phyloP scores from a whole-genome alignment of 225 moss, liverwort and hornwort genomes.

The Climacium dendroides region DNA sequence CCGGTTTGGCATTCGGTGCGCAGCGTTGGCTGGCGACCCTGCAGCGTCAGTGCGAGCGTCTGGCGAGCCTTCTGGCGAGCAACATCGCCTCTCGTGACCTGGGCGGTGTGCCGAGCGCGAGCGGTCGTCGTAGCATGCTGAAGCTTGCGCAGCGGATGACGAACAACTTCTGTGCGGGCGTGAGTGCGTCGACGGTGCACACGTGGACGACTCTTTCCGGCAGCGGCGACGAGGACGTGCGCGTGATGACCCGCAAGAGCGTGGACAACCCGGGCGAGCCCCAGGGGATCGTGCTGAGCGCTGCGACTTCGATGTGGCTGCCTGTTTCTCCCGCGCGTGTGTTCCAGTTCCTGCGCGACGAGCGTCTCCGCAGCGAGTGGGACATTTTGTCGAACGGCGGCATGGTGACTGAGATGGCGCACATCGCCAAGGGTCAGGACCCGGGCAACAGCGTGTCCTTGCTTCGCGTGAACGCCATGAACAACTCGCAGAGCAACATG shows the following conservation, averaged over 20 bases:
- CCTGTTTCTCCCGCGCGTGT: conserved; percentile 44
- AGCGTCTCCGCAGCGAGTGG: conserved; percentile 50
- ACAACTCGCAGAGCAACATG: conserved; percentile 52
- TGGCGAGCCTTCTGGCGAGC: conserved; percentile 77
- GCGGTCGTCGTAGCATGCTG: conserved; percentile 65
- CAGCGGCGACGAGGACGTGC: conserved; percentile 84
- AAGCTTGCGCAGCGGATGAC: conserved; percentile 93
- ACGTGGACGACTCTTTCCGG: conserved; percentile 78
- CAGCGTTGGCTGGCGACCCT: conserved; percentile 78
- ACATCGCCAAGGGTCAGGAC: conserved; percentile 50
- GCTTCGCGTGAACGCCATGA: conserved; percentile 46
- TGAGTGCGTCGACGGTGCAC: conserved; percentile 80
- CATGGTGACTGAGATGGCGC: conserved; percentile 49
- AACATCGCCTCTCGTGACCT: conserved; percentile 63
- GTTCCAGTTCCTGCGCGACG: conserved; percentile 38
- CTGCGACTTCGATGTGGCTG: conserved; percentile 90
- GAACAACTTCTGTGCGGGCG: conserved; percentile 93
- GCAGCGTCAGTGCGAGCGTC: conserved; percentile 76
- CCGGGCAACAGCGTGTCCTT: conserved; percentile 45
- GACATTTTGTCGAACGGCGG: conserved; percentile 50
- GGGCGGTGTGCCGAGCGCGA: conserved; percentile 71
- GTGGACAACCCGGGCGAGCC: conserved; percentile 97
- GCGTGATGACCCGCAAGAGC: conserved; percentile 96
- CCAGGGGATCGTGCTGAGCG: conserved; percentile 82
- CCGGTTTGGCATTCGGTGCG: conserved; percentile 82